Base-by-base conservation (phyloP, 2,329 filamentous ascomycete genomes). In the Colletotrichum horii region DNA sequence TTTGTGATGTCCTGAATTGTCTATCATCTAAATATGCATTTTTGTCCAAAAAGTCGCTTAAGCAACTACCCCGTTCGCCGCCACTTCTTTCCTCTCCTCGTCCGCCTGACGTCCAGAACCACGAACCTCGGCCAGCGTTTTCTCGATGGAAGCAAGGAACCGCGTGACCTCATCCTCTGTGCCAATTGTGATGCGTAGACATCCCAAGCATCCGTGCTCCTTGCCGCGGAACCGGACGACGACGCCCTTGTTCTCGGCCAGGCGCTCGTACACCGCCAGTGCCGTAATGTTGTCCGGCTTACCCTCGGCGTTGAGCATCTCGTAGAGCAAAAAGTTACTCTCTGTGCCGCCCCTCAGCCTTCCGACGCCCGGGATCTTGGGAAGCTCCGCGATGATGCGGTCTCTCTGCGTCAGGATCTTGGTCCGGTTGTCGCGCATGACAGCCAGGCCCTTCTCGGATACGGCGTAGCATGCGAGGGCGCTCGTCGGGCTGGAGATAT, bases 221-320 rank as follows among this genome's bases (percentile, higher is more conserved):
- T 96, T 97, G 64, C 97, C 97, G 79, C 97, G 90, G 85, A 98
- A 99, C 70, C 97, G 89, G 6, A 98, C 96, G 8, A 99, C 96
- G 0, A 99, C 96, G 1, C 96, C 96, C 82, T 92, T 93, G 55
- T 92, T 91, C 88, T 98, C 95, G 1, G 97, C 97, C 80, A 99
- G 88, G 34, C 88, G 89, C 85, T 97, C 93, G 83, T 99, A 99
- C 9, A 96, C 94, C 14, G 91, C 92, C 80, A 96, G 84, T 19
- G 97, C 97, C 2, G 91, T 91, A 65, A 88, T 87, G 79, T 98
- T 99, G 81, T 95, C 94, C 2, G 97, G 94, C 82, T 92, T 88
- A 0, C 95, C 95, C 3, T 90, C 85, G 24, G 86, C 85, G 81
- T 97, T 91, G 36, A 98, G 87, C 81, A 99, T 94, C 88, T 98